Evolutionary conservation across 805 yeast species (phyloP), one percentile per base, ranked within the genome.

Genomic region (Spathaspora boniae): DNA sequence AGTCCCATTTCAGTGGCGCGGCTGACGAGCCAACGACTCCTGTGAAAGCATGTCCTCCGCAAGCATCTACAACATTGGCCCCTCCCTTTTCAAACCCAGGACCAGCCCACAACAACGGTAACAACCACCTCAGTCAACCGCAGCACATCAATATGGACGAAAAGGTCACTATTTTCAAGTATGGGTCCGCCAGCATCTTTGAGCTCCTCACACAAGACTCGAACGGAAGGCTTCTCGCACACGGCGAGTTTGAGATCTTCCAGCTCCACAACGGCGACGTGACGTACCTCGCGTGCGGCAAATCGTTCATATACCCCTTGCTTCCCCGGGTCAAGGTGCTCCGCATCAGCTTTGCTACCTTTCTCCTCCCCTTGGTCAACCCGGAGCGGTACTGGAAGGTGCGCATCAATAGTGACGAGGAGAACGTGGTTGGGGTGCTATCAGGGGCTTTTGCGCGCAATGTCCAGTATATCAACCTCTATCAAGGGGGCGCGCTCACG

Each of bases 311-410:
- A 2, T 84, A 84, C 50, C 94, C 95, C 4, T 72, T 86, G 9
- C 59, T 86, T 34, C 86, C 87, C 3, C 74, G 70, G 41, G 54
- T 81, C 36, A 74, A 77, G 46, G 65, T 86, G 2, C 54, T 82
- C 41, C 62, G 84, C 46, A 66, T 72, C 8, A 59, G 62, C 16
- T 43, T 40, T 31, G 65, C 64, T 33, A 73, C 70, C 45, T 81
- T 80, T 45, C 66, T 82, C 2, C 53, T 85, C 12, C 80, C 87
- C 0, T 67, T 86, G 38, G 76, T 76, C 18, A 84, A 83, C 47
- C 94, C 94, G 0, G 82, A 78, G 43, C 62, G 91, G 47, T 83
- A 77, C 55, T 86, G 94, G 95, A 70, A 69, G 40, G 64, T 76
- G 7, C 57, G 61, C 23, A 46, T 75, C 5, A 58, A 55, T 29